Evolutionary conservation across 495 filamentous ascomycete species (phyloP).

Genomic region (Lasiosphaeris hirsuta): DNA sequence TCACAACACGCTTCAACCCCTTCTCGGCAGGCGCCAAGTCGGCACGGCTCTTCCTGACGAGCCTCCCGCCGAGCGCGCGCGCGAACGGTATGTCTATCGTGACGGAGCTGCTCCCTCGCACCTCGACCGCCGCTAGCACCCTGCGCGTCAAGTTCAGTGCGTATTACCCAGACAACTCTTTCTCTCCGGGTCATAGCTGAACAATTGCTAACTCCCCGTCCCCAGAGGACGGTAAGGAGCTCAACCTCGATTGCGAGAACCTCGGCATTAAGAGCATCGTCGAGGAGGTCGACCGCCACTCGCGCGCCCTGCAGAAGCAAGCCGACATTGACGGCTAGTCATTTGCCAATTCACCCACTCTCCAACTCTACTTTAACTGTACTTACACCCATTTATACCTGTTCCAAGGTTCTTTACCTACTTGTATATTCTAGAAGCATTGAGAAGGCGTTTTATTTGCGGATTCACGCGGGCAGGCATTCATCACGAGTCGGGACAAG

Average conservation of each 20-base stretch:
- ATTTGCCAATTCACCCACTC: too few species aligned
- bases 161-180: slow-evolving; percentile 29
- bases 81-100: slow-evolving; percentile 68
- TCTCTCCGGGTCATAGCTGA: too few species aligned
- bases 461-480: too few species aligned
- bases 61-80: slow-evolving; percentile 78
- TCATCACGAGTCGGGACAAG: neutral
- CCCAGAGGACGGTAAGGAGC: slow-evolving; percentile 78
- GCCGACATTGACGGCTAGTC: slow-evolving; percentile 58
- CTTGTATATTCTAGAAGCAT: neutral
- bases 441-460: slow-evolving; percentile 15
- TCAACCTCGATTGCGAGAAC: slow-evolving; percentile 65
- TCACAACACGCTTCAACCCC: slow-evolving; percentile 85
- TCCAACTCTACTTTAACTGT: too few species aligned
- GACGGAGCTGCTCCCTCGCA: slow-evolving; percentile 69
- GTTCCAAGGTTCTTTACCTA: too few species aligned
- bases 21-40: slow-evolving; percentile 75
- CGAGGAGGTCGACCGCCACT: slow-evolving; percentile 88
- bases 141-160: slow-evolving; percentile 79
- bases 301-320: slow-evolving; percentile 71
- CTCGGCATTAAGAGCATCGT: slow-evolving; percentile 82
- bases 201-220: neutral
- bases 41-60: slow-evolving; percentile 79
- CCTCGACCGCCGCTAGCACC: slow-evolving; percentile 56
- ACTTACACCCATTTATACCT: too few species aligned